Conservation (phyloP, 2,329 filamentous ascomycete genomes). For the Ophidiomyces ophidiicola region DNA sequence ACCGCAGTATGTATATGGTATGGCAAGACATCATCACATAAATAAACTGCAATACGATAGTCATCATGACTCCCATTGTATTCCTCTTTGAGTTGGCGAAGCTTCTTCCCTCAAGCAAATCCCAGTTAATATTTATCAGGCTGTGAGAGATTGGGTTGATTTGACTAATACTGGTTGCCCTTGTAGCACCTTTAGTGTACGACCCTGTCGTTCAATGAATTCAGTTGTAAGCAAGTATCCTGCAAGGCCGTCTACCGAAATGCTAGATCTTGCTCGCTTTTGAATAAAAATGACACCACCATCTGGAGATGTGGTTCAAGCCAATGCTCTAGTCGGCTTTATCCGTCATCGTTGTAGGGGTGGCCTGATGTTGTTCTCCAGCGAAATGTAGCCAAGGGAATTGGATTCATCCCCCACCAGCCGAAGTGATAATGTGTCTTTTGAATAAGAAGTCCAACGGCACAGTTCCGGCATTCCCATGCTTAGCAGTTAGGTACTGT, state of each 20-base stretch:
- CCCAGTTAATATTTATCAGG: slow-evolving; percentile 43
- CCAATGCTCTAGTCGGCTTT: slow-evolving; percentile 38
- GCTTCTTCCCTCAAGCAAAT: slow-evolving; percentile 40
- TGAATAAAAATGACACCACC: slow-evolving; percentile 36
- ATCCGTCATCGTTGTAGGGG: slow-evolving; percentile 1
- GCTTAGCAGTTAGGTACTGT: too few relatives aligned
- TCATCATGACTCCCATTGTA: slow-evolving; percentile 41
- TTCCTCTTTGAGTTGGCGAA: slow-evolving; percentile 36
- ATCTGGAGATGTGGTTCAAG: slow-evolving; percentile 35
- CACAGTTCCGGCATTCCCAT: too few relatives aligned
- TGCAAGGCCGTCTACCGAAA: slow-evolving; percentile 36
- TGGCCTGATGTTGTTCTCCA: neutral
- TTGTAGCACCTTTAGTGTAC: slow-evolving; percentile 35
- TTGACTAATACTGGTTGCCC: slow-evolving; percentile 40
- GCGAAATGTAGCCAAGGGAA: neutral
- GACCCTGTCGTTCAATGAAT: slow-evolving; percentile 39
- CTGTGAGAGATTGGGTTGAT: slow-evolving; percentile 40
- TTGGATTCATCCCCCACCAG: neutral
- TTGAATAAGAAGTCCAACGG: too few relatives aligned
- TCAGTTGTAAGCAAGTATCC: slow-evolving; percentile 37
- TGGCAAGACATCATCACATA: slow-evolving; percentile 43
- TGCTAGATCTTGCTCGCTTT: slow-evolving; percentile 35
- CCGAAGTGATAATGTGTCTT: too few relatives aligned
- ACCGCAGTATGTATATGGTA: slow-evolving; percentile 41
- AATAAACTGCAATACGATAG: slow-evolving; percentile 40